A percentile compares a stretch with the other conserved stretches of the same genome.
Conservation (phyloP, 805 yeast species). For the Nakazawaea holstii region DNA sequence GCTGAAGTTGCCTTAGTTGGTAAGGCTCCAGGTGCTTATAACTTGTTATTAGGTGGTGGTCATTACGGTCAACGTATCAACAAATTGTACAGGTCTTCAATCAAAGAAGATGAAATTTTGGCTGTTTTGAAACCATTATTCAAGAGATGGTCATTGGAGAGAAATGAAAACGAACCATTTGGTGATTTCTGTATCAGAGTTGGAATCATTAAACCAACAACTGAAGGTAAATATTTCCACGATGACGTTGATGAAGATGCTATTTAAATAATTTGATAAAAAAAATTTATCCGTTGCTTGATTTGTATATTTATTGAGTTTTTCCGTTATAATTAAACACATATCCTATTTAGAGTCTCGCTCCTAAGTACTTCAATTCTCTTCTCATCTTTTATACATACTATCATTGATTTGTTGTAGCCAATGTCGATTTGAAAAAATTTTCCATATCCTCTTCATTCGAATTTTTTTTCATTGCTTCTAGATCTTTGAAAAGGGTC, state of each 20-base stretch:
- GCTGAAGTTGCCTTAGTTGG: slow-evolving; percentile 96
- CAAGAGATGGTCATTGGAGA: slow-evolving; percentile 90
- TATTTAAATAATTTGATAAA: slow-evolving; percentile 16
- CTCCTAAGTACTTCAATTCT: background rate
- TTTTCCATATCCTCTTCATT: background rate
- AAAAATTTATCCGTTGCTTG: background rate
- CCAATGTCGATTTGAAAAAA: background rate
- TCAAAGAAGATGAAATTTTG: slow-evolving; percentile 86
- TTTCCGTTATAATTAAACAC: too few relatives aligned
- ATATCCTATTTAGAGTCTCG: too few relatives aligned
- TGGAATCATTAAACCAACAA: slow-evolving; percentile 84
- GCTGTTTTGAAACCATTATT: slow-evolving; percentile 76
- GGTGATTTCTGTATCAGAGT: slow-evolving; percentile 88
- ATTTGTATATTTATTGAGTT: background rate
- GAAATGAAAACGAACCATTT: slow-evolving; percentile 87
- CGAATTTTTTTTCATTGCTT: slow-evolving; percentile 10
- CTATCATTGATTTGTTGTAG: too few relatives aligned
- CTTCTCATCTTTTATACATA: too few relatives aligned
- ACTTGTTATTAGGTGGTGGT: slow-evolving; percentile 94
- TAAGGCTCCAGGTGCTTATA: slow-evolving; percentile 90
- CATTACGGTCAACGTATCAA: slow-evolving; percentile 89
- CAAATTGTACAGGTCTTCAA: slow-evolving; percentile 81
- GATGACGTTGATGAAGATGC: slow-evolving; percentile 86
- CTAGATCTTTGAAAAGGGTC: slow-evolving; percentile 23
- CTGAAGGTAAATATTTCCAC: slow-evolving; percentile 91